A percentile compares a stretch with the other conserved stretches of the same genome.
These are phyloP conservation scores for Trichosporon sp. DNA, from an alignment of 1,284 basidiomycete genomes.

Conservation along the genomic window DNA sequence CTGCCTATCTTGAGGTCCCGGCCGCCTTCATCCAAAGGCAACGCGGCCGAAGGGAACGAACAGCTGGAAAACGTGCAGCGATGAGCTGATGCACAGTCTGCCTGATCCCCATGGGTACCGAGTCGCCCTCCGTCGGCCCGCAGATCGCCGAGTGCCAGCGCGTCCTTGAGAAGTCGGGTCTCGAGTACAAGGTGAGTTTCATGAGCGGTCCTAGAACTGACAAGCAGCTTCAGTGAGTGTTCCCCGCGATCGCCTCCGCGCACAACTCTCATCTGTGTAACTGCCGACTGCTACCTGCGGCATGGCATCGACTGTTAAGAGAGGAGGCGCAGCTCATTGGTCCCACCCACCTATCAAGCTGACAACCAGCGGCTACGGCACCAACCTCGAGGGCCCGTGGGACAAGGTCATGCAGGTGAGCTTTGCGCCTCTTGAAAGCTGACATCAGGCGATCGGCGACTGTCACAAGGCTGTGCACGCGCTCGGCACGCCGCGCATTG, in stretches of 20 bases:
- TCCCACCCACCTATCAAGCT: no score
- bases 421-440: not conserved
- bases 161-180: constrained; percentile 71
- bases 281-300: no score
- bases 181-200: constrained; percentile 66
- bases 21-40: not conserved
- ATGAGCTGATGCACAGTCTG: constrained; percentile 35
- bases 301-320: no score
- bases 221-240: constrained; percentile 55
- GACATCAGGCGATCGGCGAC: constrained; percentile 54
- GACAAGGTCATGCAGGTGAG: constrained; percentile 57
- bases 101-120: constrained; percentile 50
- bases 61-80: not conserved
- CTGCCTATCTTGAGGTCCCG: no score
- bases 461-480: constrained; percentile 84
- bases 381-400: constrained; percentile 85
- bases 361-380: constrained; percentile 70
- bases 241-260: no score
- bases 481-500: constrained; percentile 44
- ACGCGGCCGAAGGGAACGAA: no score
- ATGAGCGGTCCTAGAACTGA: not conserved
- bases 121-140: constrained; percentile 46
- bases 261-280: no score
- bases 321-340: no score
- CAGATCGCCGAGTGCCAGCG: constrained; percentile 61